Evolutionary conservation across 805 yeast genomes (phyloP), one percentile per base, ranked within the genome.

Genomic region (Cyberlindnera mrakii): DNA sequence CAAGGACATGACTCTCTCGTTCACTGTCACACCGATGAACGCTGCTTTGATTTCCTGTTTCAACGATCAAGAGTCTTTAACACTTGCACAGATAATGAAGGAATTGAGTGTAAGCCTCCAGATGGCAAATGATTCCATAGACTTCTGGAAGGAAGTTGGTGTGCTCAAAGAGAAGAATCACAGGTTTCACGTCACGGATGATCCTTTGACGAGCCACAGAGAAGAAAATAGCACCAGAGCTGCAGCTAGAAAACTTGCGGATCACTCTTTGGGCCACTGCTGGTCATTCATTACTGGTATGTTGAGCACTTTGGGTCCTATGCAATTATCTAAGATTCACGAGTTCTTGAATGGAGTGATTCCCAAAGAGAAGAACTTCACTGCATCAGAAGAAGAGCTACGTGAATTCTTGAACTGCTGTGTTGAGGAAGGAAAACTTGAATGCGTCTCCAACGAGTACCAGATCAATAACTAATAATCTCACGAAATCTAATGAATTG

Each of bases 121-220:
- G 14, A 39, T 63, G 14, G 78, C 74, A 0, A 53, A 52, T 3
- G 60, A 60, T 2, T 65, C 72, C 0, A 50, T 81, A 6, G 47
- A 62, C 5, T 86, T 72, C 54, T 90, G 97, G 97, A 72, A 75
- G 3, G 66, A 71, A 17, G 61, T 72, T 37, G 77, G 75, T 0
- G 77, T 88, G 0, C 51, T 90, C 5, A 46, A 60, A 3, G 15
- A 30, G 19, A 20, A 29, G 7, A 29, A 20, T 14, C 8, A 18
- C n/a, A 25, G 15, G 20, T 29, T 27, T 20, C 11, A 29, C 20
- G 19, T 36, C 15, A 17, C 30, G 13, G 32, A 7, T 20, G 16
- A 36, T 27, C 39, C 39, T 4, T 19, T 27, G 17, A 20, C 19
- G 8, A 35, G 11, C 27, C 11, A 6, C 13, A 15, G 1, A 8